Conservation (phyloP, 2,329 filamentous ascomycete genomes). For the Clarireedia monteithiana region DNA sequence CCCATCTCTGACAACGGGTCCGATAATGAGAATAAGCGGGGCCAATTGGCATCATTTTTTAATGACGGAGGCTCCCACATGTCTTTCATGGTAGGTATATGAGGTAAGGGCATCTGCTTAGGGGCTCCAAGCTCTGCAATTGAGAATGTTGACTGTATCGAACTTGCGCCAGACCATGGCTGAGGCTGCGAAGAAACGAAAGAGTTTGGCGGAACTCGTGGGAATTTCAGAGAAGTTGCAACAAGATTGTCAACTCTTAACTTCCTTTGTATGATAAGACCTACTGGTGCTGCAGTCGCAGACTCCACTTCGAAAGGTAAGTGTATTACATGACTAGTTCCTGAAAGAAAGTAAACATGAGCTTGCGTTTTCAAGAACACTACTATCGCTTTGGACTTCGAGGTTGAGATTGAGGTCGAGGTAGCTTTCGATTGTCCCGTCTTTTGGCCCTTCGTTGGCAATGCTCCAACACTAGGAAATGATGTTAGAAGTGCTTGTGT, state of each 20-base stretch:
- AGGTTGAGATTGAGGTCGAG: slow-evolving; percentile 11
- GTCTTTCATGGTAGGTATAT: slow-evolving; percentile 47
- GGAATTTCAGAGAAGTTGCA: slow-evolving; percentile 47
- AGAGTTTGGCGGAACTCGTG: slow-evolving; percentile 68
- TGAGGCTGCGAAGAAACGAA: slow-evolving; percentile 66
- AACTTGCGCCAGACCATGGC: slow-evolving; percentile 40
- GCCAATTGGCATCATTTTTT: slow-evolving; percentile 53
- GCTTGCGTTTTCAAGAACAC: slow-evolving; percentile 89
- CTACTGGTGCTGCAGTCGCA: slow-evolving; percentile 73
- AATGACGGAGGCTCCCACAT: slow-evolving; percentile 49
- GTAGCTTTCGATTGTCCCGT: slow-evolving; percentile 23
- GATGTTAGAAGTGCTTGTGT: slow-evolving; percentile 79
- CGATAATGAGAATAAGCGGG: slow-evolving; percentile 73
- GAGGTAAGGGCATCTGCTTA: slow-evolving; percentile 44
- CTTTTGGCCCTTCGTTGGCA: slow-evolving; percentile 18
- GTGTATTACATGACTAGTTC: slow-evolving; percentile 81
- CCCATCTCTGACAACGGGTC: slow-evolving; percentile 83
- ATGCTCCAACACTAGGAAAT: slow-evolving; percentile 47
- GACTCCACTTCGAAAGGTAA: slow-evolving; percentile 91
- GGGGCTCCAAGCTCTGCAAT: slow-evolving; percentile 48
- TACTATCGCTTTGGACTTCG: slow-evolving; percentile 61
- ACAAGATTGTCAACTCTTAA: slow-evolving; percentile 43
- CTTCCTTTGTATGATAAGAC: slow-evolving; percentile 81
- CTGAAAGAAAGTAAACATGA: slow-evolving; percentile 85
- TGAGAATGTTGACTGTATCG: slow-evolving; percentile 46